phyloP scores from a whole-genome alignment of 108 stramenopile species.

The Parietichytrium sp. region DNA sequence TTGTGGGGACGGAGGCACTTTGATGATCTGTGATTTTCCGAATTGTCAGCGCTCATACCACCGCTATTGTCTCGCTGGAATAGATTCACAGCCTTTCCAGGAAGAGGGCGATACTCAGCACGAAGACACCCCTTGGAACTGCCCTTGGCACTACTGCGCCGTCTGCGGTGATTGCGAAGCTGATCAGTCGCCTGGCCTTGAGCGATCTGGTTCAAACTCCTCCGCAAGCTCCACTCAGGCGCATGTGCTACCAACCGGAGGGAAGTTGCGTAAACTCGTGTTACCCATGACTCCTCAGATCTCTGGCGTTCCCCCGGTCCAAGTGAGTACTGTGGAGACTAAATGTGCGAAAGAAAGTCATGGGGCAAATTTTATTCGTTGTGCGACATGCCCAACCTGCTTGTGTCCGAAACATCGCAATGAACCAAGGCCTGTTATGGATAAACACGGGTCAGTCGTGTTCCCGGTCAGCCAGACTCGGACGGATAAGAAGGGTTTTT shows the following conservation, averaged over 20 bases:
- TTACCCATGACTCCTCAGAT: no score
- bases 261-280: no score
- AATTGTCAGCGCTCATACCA: background rate
- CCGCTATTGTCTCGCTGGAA: background rate
- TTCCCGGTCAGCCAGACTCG: background rate
- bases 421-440: background rate
- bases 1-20: background rate
- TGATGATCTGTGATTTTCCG: constrained; percentile 30
- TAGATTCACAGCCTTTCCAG: background rate
- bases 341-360: no score
- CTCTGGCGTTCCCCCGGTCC: no score
- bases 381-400: constrained; percentile 4
- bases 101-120: background rate
- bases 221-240: no score
- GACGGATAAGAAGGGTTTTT: background rate
- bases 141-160: constrained; percentile 33
- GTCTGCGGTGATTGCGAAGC: constrained; percentile 20
- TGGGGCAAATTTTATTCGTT: no score
- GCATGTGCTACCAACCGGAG: no score
- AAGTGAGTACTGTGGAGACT: no score
- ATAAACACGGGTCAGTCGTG: background rate
- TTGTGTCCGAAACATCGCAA: background rate
- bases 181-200: no score
- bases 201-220: no score
- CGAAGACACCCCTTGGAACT: no score